A percentile compares a stretch with the other conserved stretches of the same genome.
phyloP scores from a whole-genome alignment of 1,284 basidiomycete genomes.

The Tilletia indica region DNA sequence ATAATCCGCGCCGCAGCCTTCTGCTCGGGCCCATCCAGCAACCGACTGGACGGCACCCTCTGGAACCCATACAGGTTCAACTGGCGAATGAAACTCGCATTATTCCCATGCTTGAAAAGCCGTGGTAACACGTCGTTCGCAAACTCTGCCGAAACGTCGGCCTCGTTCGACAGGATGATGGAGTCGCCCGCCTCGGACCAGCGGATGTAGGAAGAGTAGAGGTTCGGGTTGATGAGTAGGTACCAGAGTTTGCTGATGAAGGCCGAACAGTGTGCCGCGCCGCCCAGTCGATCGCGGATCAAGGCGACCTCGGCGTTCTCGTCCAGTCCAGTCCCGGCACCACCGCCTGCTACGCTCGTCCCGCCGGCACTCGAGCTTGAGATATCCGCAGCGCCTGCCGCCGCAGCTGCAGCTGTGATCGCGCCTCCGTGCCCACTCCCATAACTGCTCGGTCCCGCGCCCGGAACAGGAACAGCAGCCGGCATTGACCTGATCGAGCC shows the following conservation, averaged over 20 bases:
- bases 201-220: conserved; percentile 48
- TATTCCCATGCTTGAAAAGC: conserved; percentile 55
- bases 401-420: conserved; percentile 26
- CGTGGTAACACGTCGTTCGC: conserved; percentile 49
- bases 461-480: conserved; percentile 25
- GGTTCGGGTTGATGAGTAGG: conserved; percentile 52
- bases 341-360: neutral
- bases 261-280: conserved; percentile 54
- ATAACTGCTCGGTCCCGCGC: conserved; percentile 20
- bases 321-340: conserved; percentile 19
- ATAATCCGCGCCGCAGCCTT: conserved; percentile 31
- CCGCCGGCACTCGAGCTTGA: conserved; percentile 3
- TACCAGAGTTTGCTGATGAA: conserved; percentile 56
- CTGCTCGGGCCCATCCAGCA: conserved; percentile 47
- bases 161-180: conserved; percentile 52
- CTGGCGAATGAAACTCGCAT: conserved; percentile 53
- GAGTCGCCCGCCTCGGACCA: conserved; percentile 51
- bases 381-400: neutral
- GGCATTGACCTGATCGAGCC: conserved; percentile 24
- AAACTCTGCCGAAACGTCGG: conserved; percentile 51
- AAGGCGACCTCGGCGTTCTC: conserved; percentile 52
- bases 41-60: conserved; percentile 49
- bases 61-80: conserved; percentile 56
- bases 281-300: conserved; percentile 52
- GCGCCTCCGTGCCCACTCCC: neutral